Evolutionary conservation across 2,329 filamentous ascomycete species (phyloP).

Genomic region (Apiospora hydei): DNA sequence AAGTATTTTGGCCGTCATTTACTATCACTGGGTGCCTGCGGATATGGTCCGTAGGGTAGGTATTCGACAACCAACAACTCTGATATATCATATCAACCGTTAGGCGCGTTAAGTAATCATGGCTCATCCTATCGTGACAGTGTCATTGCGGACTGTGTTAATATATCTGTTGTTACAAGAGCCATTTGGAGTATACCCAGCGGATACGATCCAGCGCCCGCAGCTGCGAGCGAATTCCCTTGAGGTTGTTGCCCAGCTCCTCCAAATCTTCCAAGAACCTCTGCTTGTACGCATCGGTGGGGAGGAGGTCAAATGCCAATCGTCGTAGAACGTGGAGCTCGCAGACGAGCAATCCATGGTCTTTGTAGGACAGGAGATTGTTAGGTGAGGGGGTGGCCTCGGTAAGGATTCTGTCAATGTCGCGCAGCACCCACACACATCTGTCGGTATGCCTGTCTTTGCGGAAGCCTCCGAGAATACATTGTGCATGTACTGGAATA

Average conservation of each 20-base stretch:
- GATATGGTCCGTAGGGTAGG: neutral
- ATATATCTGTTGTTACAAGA: slow-evolving; percentile 43
- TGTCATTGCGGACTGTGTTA: slow-evolving; percentile 27
- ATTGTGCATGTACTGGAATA: slow-evolving; percentile 73
- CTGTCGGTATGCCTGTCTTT: slow-evolving; percentile 71
- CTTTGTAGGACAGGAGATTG: slow-evolving; percentile 85
- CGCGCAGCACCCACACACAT: slow-evolving; percentile 80
- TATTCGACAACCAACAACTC: neutral
- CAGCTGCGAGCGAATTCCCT: slow-evolving; percentile 78
- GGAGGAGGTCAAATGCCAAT: slow-evolving; percentile 72
- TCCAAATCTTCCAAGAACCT: slow-evolving; percentile 83
- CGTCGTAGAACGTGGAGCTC: slow-evolving; percentile 85
- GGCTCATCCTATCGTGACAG: neutral
- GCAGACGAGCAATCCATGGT: slow-evolving; percentile 88
- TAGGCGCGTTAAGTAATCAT: neutral
- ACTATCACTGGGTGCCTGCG: neutral
- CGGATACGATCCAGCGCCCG: slow-evolving; percentile 83
- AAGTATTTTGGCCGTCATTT: neutral
- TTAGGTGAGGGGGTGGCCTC: slow-evolving; percentile 73
- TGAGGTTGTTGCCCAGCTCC: slow-evolving; percentile 86
- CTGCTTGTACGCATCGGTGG: slow-evolving; percentile 77
- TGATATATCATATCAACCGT: neutral
- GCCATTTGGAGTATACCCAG: slow-evolving; percentile 88
- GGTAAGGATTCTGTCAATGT: slow-evolving; percentile 83
- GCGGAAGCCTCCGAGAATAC: slow-evolving; percentile 72